Base-by-base conservation (phyloP, 75 land plant genomes). In the Ceratopteris richardii region DNA sequence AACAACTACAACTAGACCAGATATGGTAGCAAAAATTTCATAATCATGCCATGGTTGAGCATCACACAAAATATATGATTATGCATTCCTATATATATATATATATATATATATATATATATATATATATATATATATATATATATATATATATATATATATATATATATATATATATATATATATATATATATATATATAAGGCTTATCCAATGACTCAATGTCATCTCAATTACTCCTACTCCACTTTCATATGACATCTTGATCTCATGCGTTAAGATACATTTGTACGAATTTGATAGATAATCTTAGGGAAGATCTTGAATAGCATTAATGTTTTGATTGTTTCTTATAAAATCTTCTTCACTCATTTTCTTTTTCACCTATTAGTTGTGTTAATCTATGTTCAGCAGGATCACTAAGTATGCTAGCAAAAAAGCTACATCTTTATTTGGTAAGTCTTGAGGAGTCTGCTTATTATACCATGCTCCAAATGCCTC, bases 301-400 rank as follows among this genome's bases (percentile, higher is more conserved):
- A 94, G 79, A 50, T 63, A 93, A 7, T 85, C 84, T 21, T 85
- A 76, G 26, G 98, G 98, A 30, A 94, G 75, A 62, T 93, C 98
- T 61, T 54, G 80, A 19, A 89, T 90, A 54, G 75, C 87, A 79
- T 93, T 93, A 12, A 88, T 85, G 24, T 44, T 64, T 28, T 96
- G 77, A 37, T 80, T 77, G 64, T 94, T 94, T 31, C 84, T 75
- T 33, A 93, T 89, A 58, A 93, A 93, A 54, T 93, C 98, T 52
- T 89, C 98, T 70, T 93, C 96, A 23, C 84, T 85, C 98, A 93
- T 93, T 63, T 93, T 93, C 58, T 90, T 93, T 57, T 90, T 86
- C 36, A 93, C 98, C 61, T 93, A 87, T 44, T 66, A 71, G 61
- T 90, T 93, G 56, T 93, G 98, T 66, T 81, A 96, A 69, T 94